Evolutionary conservation across 345 rosid genomes (phyloP), one percentile per base, ranked within the genome.

Genomic region (Ceriops tagal): DNA sequence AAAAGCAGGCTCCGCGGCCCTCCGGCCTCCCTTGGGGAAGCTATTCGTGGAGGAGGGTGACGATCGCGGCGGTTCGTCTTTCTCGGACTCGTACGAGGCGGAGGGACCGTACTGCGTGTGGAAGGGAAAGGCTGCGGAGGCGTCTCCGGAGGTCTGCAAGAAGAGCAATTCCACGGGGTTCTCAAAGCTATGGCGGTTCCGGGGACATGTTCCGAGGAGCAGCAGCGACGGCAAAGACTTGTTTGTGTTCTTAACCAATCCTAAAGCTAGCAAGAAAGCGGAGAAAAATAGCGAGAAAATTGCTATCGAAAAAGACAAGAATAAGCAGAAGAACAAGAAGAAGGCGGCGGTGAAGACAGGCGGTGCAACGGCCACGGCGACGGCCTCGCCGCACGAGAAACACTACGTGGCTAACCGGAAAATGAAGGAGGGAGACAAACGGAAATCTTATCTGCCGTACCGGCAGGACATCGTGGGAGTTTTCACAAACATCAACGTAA

Each of bases 371-470:
- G 49, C 26, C 26, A 24, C 69, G 81, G 57, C 83, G 65, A 21
- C 67, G 79, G 52, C 82, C 79, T 83, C 88, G 16, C 79, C 79
- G 30, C 87, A 78, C 69, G 89, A 83, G 78, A 77, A 9, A 79
- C 81, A 79, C 8, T 88, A 88, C 78, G 77, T 77, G 75, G 80
- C 76, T 63, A 83, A 78, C 49, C 85, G 86, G 73, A 85, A 75
- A 31, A 26, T 39, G 22, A 84, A 67, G 77, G 88, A 83, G 53
- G 81, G 77, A 62, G 80, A 71, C 24, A 91, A 81, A 67, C 87
- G 85, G 43, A 78, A 73, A 72, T 77, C 95, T 53, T 85, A 87
- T 39, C 74, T 89, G 73, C 93, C 97, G 69, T 91, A 91, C 75
- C 72, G 81, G 67, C 81, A 64, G 8, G 86, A 74, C 30, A 68